Evolutionary conservation across 371 early-diverging fungal species (phyloP).

Genomic region (Gilbertella persicaria): DNA sequence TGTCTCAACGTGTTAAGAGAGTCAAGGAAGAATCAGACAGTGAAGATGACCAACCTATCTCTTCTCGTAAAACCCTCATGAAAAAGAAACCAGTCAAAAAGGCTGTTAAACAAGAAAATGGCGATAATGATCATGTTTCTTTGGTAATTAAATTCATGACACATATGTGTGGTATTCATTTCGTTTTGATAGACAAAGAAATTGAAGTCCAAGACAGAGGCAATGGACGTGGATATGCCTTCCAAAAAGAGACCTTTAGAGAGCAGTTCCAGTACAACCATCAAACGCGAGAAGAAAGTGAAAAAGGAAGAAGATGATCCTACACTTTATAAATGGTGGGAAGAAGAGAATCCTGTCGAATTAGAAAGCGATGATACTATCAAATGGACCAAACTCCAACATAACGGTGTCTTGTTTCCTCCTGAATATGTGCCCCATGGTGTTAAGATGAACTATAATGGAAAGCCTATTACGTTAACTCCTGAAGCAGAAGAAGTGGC

Average conservation of each 20-base stretch:
- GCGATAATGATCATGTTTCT: conserved; percentile 26
- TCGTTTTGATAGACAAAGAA: conserved; percentile 2
- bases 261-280: conserved; percentile 7
- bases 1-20: conserved; percentile 31
- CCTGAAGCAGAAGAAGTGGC: conserved; percentile 96
- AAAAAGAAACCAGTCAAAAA: background rate
- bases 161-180: background rate
- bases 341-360: conserved; percentile 44
- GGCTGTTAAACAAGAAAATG: conserved; percentile 12
- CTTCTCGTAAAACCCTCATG: conserved; percentile 19
- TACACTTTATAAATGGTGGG: conserved; percentile 48
- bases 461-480: conserved; percentile 66
- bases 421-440: conserved; percentile 93
- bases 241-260: conserved; percentile 19
- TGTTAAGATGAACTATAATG: conserved; percentile 86
- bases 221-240: conserved; percentile 27
- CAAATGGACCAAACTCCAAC: conserved; percentile 89
- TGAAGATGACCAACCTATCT: conserved; percentile 42
- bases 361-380: conserved; percentile 52
- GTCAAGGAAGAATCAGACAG: conserved; percentile 17
- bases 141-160: too few relatives aligned
- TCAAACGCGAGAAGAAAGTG: conserved; percentile 21
- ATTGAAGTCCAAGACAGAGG: conserved; percentile 18
- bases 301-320: conserved; percentile 37
- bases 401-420: conserved; percentile 91